These are phyloP conservation scores for Panicum hallii DNA, from an alignment of 202 grass and related monocot genomes.

Conservation along the genomic window DNA sequence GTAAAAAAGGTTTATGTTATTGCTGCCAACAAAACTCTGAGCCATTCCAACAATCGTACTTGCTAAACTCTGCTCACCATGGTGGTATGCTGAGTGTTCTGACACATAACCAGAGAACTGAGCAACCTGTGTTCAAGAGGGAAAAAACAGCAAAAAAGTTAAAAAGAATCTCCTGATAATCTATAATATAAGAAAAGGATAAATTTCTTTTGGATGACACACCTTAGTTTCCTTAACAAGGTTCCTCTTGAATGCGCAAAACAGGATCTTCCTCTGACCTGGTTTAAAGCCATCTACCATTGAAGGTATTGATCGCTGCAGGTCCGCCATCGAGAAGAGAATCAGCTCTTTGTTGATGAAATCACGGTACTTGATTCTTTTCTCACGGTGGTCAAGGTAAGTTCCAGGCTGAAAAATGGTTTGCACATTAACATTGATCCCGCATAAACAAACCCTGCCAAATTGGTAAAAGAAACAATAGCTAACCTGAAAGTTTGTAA, in stretches of 20 bases:
- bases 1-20: slow-evolving; percentile 85
- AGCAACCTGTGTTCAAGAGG: slow-evolving; percentile 62
- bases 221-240: slow-evolving; percentile 87
- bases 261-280: slow-evolving; percentile 96
- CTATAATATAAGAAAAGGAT: neutral
- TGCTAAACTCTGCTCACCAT: slow-evolving; percentile 89
- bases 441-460: neutral
- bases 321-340: slow-evolving; percentile 90
- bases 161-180: neutral
- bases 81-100: slow-evolving; percentile 95
- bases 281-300: slow-evolving; percentile 98
- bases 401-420: slow-evolving; percentile 69
- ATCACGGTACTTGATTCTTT: slow-evolving; percentile 78
- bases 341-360: slow-evolving; percentile 99
- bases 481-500: slow-evolving; percentile 76
- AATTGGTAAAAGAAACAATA: neutral
- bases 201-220: slow-evolving; percentile 7
- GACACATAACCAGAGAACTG: slow-evolving; percentile 95
- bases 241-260: slow-evolving; percentile 89
- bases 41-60: slow-evolving; percentile 95
- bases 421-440: slow-evolving; percentile 25
- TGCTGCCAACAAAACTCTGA: slow-evolving; percentile 92
- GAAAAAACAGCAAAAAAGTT: neutral
- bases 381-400: slow-evolving; percentile 67
- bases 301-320: slow-evolving; percentile 91